These are phyloP conservation scores for Trichosporon sp. DNA, from an alignment of 1,284 basidiomycete genomes.

Conservation along the genomic window DNA sequence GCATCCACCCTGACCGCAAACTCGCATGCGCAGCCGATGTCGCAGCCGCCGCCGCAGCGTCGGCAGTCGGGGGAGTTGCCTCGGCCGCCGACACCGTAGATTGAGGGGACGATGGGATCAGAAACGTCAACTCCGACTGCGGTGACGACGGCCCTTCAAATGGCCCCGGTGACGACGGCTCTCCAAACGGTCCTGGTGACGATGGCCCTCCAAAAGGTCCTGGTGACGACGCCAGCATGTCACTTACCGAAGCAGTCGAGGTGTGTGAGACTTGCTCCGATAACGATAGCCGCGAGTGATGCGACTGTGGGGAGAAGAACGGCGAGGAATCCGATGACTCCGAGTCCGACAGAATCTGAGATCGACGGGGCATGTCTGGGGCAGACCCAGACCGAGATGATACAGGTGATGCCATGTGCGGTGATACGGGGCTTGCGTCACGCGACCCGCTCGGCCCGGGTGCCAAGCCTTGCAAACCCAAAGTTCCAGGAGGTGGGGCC, in stretches of 20 bases:
- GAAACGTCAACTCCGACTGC: conserved; percentile 10
- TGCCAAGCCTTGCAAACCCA: conserved; percentile 1
- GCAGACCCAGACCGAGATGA: neutral
- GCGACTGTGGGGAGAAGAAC: neutral
- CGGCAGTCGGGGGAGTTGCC: neutral
- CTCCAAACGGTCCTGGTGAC: too few relatives aligned
- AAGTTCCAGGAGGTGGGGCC: conserved; percentile 7
- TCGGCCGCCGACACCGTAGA: neutral
- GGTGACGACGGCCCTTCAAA: conserved; percentile 11
- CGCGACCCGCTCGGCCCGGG: neutral
- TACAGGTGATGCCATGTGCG: neutral
- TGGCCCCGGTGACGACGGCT: neutral
- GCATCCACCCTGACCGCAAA: neutral
- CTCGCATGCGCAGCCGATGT: neutral
- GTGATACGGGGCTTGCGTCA: neutral
- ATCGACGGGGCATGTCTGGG: neutral
- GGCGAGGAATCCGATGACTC: neutral
- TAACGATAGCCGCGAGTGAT: neutral
- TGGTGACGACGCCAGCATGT: conserved; percentile 14
- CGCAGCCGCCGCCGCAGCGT: neutral
- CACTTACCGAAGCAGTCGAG: conserved; percentile 21
- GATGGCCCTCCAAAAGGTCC: too few relatives aligned
- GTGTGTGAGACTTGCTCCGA: conserved; percentile 1
- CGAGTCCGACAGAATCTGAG: conserved; percentile 5
- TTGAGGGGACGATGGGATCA: conserved; percentile 9